Conservation (phyloP, 768 basidiomycete species). For the Leccinum aurantiacum region DNA sequence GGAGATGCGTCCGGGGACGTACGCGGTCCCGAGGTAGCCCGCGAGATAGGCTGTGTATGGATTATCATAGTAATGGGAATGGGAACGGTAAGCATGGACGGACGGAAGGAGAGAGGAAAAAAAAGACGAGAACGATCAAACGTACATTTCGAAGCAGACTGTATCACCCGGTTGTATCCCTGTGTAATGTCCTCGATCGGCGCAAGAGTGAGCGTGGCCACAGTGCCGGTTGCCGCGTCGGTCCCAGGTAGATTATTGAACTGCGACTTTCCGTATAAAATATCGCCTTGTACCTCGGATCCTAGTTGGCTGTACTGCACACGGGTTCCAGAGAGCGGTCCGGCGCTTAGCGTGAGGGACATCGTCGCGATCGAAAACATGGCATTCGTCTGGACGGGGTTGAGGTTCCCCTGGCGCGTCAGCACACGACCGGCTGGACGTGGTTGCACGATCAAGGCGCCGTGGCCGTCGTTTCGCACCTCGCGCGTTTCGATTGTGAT, state of each 20-base stretch:
- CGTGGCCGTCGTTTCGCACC: conserved; percentile 21
- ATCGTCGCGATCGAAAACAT: conserved; percentile 24
- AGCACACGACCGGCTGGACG: conserved; percentile 9
- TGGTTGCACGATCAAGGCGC: conserved; percentile 21
- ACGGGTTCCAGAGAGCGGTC: background rate
- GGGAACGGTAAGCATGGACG: background rate
- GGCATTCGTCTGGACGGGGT: conserved; percentile 24
- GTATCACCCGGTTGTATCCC: conserved; percentile 21
- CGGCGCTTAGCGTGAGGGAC: conserved; percentile 4
- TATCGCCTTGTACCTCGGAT: conserved; percentile 17
- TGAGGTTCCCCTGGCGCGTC: conserved; percentile 24
- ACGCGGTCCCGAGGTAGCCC: conserved; percentile 26
- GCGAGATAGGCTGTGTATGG: conserved; percentile 15
- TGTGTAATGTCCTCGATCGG: conserved; percentile 19
- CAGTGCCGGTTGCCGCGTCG: background rate
- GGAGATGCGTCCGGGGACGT: conserved; percentile 32
- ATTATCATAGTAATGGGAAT: background rate
- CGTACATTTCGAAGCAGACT: conserved; percentile 22
- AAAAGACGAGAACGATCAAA: background rate
- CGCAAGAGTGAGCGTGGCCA: conserved; percentile 3
- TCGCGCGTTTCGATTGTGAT: conserved; percentile 29
- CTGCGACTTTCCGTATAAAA: conserved; percentile 24
- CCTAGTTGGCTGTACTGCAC: conserved; percentile 2
- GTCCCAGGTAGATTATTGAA: conserved; percentile 9
- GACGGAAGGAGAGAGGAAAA: too few species aligned